Conservation (phyloP, 345 rosid genomes). For the Reutealis trisperma region DNA sequence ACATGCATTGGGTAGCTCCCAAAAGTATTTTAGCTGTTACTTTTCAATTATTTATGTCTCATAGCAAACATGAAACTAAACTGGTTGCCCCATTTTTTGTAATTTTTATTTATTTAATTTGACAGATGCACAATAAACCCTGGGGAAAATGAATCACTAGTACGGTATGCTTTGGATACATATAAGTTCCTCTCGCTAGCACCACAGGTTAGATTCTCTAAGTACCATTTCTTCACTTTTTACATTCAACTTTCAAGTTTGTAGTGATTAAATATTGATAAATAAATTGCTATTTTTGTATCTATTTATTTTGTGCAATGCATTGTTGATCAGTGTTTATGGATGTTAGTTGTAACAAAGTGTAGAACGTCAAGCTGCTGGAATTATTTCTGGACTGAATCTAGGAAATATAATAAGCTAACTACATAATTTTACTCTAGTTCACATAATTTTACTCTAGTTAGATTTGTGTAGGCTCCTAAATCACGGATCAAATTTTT, state of each 20-base stretch:
- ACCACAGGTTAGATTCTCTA: conserved; percentile 61
- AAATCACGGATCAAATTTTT: not conserved
- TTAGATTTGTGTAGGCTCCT: not conserved
- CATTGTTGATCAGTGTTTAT: not conserved
- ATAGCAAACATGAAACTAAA: not conserved
- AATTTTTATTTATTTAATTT: conserved; percentile 3
- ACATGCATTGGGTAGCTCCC: not conserved
- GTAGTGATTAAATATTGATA: not conserved
- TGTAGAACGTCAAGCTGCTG: not conserved
- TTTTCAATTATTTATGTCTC: not conserved
- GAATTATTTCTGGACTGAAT: not conserved
- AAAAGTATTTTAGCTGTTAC: not conserved
- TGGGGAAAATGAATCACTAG: conserved; percentile 92
- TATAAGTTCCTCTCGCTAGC: conserved; percentile 79
- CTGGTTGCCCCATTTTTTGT: not conserved
- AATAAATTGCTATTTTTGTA: not conserved
- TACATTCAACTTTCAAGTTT: not conserved
- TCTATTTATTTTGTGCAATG: not conserved
- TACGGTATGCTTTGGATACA: conserved; percentile 86
- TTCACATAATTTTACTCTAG: too few species aligned
- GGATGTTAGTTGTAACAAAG: not conserved
- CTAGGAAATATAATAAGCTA: not conserved
- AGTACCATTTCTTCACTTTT: conserved; percentile 3
- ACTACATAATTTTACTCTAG: not conserved
- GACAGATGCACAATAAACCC: conserved; percentile 93